phyloP scores from a whole-genome alignment of 306 rosid genomes.

The Quercus agrifolia region DNA sequence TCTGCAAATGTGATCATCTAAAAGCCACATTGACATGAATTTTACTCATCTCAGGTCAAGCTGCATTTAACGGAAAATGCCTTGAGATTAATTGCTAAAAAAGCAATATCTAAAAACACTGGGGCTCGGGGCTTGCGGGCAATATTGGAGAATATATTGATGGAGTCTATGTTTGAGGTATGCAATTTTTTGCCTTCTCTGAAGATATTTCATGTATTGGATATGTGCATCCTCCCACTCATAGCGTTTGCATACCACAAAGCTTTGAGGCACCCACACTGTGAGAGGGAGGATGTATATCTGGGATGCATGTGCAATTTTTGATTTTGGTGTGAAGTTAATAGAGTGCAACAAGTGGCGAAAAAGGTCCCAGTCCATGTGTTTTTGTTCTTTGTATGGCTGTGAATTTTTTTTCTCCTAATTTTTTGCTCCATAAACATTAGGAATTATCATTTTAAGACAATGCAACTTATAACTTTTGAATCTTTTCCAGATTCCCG shows the following conservation, averaged over 20 bases:
- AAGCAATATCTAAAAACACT: constrained; percentile 81
- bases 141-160: constrained; percentile 73
- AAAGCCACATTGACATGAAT: constrained; percentile 2
- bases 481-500: constrained; percentile 74
- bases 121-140: constrained; percentile 94
- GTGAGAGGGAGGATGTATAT: no score
- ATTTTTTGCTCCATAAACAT: not conserved
- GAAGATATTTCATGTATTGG: no score
- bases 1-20: constrained; percentile 11
- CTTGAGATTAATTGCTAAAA: constrained; percentile 67
- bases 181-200: constrained; percentile 16
- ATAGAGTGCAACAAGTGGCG: not conserved
- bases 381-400: not conserved
- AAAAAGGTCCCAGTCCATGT: not conserved
- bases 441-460: not conserved
- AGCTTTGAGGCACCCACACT: no score
- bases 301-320: no score
- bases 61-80: constrained; percentile 68
- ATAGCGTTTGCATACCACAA: no score
- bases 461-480: not conserved
- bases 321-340: no score
- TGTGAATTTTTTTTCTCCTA: no score
- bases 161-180: constrained; percentile 98
- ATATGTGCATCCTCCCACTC: no score
- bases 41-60: constrained; percentile 63